phyloP scores from a whole-genome alignment of 2,329 filamentous ascomycete species.

The Talaromyces sp. region DNA sequence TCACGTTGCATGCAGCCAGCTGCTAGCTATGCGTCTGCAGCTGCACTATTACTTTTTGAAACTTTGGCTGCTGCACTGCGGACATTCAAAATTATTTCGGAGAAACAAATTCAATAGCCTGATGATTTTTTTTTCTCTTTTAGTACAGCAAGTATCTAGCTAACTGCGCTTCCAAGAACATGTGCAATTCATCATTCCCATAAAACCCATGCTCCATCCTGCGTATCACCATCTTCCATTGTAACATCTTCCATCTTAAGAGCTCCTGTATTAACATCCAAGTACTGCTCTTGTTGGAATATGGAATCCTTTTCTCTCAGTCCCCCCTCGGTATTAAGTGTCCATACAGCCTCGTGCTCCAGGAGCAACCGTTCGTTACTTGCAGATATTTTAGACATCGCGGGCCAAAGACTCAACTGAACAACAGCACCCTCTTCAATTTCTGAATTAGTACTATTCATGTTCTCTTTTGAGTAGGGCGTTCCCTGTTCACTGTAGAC shows the following conservation, averaged over 20 bases:
- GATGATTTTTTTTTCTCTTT: neutral
- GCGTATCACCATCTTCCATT: no score
- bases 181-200: no score
- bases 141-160: neutral
- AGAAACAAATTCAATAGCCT: neutral
- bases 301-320: no score
- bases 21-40: no score
- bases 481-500: neutral
- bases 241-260: neutral
- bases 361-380: neutral
- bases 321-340: neutral
- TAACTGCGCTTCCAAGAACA: neutral
- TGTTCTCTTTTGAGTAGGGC: neutral
- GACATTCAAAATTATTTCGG: neutral
- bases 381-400: neutral
- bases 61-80: no score
- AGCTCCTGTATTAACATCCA: neutral
- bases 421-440: neutral
- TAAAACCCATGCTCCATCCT: no score
- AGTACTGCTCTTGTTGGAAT: neutral
- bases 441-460: neutral
- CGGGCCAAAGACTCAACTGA: constrained; percentile 3
- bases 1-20: neutral
- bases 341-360: constrained; percentile 2
- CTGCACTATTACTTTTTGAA: no score